Base-by-base conservation (phyloP, 768 basidiomycete species). In the Russula vinacea region DNA sequence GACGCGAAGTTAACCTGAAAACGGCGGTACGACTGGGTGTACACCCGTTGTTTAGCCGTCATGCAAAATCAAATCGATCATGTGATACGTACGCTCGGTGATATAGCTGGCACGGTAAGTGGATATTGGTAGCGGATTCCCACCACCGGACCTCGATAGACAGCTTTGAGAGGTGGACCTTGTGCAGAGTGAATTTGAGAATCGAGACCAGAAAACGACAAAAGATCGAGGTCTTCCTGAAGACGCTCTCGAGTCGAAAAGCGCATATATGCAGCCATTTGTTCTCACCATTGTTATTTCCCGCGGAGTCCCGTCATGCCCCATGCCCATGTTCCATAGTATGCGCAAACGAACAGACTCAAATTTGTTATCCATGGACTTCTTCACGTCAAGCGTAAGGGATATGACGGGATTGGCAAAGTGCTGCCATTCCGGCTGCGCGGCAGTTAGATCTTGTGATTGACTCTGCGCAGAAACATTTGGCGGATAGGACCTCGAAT, bases 171-270 rank as follows among this genome's bases (percentile, higher is more conserved):
- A n/a, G 90, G 89, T 35, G 87, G 78, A 26, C 82, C 81, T 68
- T 87, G 85, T 14, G 76, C 75, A 51, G 66, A 73, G 59, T 65
- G 62, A 29, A 53, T 40, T 49, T 73, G 70, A 16, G 74, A 56
- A 42, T 70, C 72, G 35, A 70, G 65, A 19, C 74, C 70, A 3
- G 89, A 88, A 72, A 89, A 88, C 2, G 84, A 79, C 29, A 91
- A 74, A 24, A 92, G 75, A 68, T 92, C 90, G 44, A 92, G 66
- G 71, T 92, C 88, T 75, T 92, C 90, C 90, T 92, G 71, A 32
- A 11, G 47, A 57, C 19, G 10, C 24, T 24, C 42, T 29, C 58
- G 62, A 62, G 33, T 47, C 37, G 65, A 45, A 52, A 8, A 39
- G 49, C 44, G 61, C 22, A 66, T 60, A 49, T 58, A 54, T 45